Conservation (phyloP, 495 filamentous ascomycete species). For the Penicillium nucicola region DNA sequence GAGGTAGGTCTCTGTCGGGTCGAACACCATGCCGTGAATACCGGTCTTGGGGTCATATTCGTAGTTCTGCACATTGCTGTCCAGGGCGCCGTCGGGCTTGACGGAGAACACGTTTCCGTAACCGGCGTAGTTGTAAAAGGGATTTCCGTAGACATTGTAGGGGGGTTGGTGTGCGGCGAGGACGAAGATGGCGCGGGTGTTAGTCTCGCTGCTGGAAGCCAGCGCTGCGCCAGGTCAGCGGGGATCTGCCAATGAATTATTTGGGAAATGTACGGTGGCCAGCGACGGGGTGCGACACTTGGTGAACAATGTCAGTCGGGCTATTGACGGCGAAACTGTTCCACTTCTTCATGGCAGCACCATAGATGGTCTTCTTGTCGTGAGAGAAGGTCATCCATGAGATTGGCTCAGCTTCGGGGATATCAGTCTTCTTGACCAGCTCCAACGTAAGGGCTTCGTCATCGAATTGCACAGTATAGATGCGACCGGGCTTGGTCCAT, state of each 20-base stretch:
- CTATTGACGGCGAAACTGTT: slow-evolving; percentile 72
- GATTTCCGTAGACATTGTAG: slow-evolving; percentile 79
- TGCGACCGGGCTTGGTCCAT: slow-evolving; percentile 80
- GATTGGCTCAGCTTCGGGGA: slow-evolving; percentile 77
- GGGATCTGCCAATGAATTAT: not conserved
- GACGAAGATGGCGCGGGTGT: slow-evolving; percentile 83
- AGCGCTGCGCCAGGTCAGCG: slow-evolving; percentile 43
- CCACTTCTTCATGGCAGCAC: slow-evolving; percentile 87
- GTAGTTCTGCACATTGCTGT: slow-evolving; percentile 74
- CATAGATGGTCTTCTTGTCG: slow-evolving; percentile 77
- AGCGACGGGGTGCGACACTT: slow-evolving; percentile 67
- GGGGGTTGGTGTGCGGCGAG: slow-evolving; percentile 73
- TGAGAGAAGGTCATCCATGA: slow-evolving; percentile 92
- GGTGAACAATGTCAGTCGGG: slow-evolving; percentile 74
- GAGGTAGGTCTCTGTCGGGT: slow-evolving; percentile 76
- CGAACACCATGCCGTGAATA: slow-evolving; percentile 88
- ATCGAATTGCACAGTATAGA: slow-evolving; percentile 82
- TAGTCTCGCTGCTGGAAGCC: slow-evolving; percentile 64
- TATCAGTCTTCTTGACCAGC: slow-evolving; percentile 72
- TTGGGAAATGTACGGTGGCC: slow-evolving; percentile 53
- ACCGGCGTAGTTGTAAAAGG: slow-evolving; percentile 81
- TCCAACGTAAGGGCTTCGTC: slow-evolving; percentile 68
- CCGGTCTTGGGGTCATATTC: slow-evolving; percentile 69
- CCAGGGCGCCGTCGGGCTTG: slow-evolving; percentile 56
- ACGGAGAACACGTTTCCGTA: slow-evolving; percentile 76